phyloP scores from a whole-genome alignment of 2,329 filamentous ascomycete genomes.

The Fusarium annulatum region DNA sequence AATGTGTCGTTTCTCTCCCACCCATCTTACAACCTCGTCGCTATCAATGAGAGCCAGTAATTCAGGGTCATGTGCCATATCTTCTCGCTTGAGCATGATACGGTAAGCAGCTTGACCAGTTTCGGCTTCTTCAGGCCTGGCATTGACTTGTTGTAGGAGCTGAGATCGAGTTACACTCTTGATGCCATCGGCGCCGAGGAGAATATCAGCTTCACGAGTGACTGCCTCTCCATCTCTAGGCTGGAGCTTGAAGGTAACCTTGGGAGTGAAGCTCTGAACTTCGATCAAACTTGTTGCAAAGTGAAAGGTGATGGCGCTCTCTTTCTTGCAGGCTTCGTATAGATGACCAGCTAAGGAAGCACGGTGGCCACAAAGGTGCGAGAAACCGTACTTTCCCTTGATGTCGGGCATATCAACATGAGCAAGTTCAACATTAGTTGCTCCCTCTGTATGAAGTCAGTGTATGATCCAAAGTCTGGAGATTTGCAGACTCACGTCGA shows the following conservation, averaged over 20 bases:
- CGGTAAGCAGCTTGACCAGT: constrained; percentile 66
- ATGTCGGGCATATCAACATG: constrained; percentile 78
- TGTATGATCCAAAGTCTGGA: accelerated
- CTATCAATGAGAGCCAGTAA: constrained; percentile 68
- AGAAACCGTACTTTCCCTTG: constrained; percentile 74
- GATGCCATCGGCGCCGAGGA: constrained; percentile 66
- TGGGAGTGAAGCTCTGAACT: constrained; percentile 41
- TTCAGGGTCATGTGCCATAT: constrained; percentile 75
- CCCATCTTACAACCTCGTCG: constrained; percentile 70
- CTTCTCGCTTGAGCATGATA: constrained; percentile 62
- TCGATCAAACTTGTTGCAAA: constrained; percentile 56
- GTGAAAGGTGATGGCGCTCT: constrained; percentile 74
- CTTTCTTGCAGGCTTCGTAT: constrained; percentile 74
- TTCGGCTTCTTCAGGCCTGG: constrained; percentile 58
- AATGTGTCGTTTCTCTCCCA: constrained; percentile 73
- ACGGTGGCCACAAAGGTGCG: constrained; percentile 84
- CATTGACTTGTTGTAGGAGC: constrained; percentile 65
- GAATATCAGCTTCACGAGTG: constrained; percentile 56
- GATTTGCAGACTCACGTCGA: constrained; percentile 33
- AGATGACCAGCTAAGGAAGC: constrained; percentile 76
- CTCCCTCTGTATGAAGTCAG: constrained; percentile 65
- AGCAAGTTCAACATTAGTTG: constrained; percentile 75
- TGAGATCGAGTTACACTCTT: constrained; percentile 58
- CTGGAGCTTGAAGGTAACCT: constrained; percentile 35
- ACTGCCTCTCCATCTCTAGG: constrained; percentile 30